phyloP scores from a whole-genome alignment of 495 filamentous ascomycete species.

The Lineolata rhizophorae region DNA sequence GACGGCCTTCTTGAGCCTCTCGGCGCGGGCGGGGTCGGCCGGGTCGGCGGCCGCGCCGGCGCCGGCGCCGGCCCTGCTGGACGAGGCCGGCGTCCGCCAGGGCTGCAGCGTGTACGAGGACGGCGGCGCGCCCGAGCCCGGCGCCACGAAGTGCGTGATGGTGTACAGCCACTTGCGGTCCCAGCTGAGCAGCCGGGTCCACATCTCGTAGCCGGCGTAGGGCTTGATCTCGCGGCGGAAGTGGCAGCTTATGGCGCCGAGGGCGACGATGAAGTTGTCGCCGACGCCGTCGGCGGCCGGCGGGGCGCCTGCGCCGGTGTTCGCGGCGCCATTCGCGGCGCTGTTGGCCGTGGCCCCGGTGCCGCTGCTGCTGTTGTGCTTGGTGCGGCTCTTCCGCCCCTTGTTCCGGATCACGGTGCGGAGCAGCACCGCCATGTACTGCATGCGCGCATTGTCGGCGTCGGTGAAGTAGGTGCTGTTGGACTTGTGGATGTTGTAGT shows the following conservation, averaged over 20 bases:
- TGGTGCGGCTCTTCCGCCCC: constrained; percentile 16
- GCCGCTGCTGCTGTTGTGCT: constrained; percentile 1
- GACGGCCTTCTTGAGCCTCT: constrained; percentile 22
- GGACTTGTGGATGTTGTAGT: constrained; percentile 69
- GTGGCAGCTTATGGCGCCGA: constrained; percentile 41
- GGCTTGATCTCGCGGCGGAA: constrained; percentile 51
- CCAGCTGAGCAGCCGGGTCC: constrained; percentile 45
- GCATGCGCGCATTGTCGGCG: constrained; percentile 44
- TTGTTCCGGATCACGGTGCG: constrained; percentile 31
- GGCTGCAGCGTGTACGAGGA: constrained; percentile 25
- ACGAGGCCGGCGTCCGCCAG: constrained; percentile 11
- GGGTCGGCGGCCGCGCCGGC: constrained; percentile 14
- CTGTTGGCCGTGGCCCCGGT: neutral
- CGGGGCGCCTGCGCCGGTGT: constrained; percentile 1
- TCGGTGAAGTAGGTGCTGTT: constrained; percentile 61
- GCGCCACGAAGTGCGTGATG: constrained; percentile 46
- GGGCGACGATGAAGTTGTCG: constrained; percentile 29
- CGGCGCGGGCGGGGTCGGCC: constrained; percentile 5
- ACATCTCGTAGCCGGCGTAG: constrained; percentile 42
- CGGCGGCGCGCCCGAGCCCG: constrained; percentile 23
- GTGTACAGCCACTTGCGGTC: constrained; percentile 73
- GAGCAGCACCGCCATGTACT: constrained; percentile 35
- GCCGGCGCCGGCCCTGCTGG: neutral
- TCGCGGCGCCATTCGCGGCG: constrained; percentile 17
- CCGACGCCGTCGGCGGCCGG: neutral